Conservation (phyloP, 441 rosid species). For the Metrosideros polymorpha region DNA sequence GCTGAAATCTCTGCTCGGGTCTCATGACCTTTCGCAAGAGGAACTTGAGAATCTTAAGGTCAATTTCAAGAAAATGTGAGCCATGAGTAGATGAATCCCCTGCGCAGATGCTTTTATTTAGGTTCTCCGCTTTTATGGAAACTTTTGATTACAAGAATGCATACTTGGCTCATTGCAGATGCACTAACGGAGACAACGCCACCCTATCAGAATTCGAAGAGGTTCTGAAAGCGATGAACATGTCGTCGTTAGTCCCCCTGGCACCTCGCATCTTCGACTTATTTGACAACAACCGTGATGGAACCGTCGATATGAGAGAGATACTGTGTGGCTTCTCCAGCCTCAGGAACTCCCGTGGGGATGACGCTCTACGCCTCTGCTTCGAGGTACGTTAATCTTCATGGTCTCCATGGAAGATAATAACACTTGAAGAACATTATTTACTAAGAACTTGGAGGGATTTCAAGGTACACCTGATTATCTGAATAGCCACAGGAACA, state of each 20-base stretch:
- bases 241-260: conserved; percentile 51
- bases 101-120: not conserved
- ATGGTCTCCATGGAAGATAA: not conserved
- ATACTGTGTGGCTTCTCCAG: conserved; percentile 65
- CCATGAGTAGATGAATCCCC: not conserved
- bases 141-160: not conserved
- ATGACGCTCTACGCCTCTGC: conserved; percentile 61
- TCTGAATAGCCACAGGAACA: not conserved
- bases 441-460: not conserved
- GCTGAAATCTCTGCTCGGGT: conserved; percentile 42
- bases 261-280: conserved; percentile 62
- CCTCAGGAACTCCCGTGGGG: conserved; percentile 60
- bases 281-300: conserved; percentile 62
- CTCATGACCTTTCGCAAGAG: conserved; percentile 44
- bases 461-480: not conserved
- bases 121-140: not conserved
- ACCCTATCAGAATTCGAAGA: conserved; percentile 56
- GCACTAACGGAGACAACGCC: conserved; percentile 65
- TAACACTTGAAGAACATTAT: not conserved
- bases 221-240: conserved; percentile 64
- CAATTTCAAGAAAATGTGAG: conserved; percentile 49
- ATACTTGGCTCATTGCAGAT: conserved; percentile 24
- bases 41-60: conserved; percentile 47
- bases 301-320: conserved; percentile 72
- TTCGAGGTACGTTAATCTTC: conserved; percentile 34